Base-by-base conservation (phyloP, 2,329 filamentous ascomycete species). In the Curvularia hawaiiensis region DNA sequence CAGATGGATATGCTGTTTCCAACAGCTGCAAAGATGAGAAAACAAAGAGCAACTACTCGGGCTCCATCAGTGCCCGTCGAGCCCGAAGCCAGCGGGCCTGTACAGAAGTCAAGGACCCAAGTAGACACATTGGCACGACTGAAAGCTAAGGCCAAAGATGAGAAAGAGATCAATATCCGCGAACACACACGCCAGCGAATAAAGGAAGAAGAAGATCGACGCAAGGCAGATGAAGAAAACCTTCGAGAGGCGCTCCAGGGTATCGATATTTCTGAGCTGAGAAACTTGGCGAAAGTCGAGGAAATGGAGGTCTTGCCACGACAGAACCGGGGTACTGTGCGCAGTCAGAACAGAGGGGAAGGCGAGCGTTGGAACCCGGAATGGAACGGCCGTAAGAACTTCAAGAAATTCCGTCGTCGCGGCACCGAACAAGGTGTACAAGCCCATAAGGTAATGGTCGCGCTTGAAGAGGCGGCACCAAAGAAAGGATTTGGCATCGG, bases 311-410 rank as follows among this genome's bases (percentile, higher is more conserved):
- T 97, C 0, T 83, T 81, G 24, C 69, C 73, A 0, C 68, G 69
- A 60, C 61, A 65, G 63, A 67, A 67, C 50, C 60, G 68, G 53
- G 55, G 64, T 22, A 58, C 35, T 26, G 59, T 63, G 68, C 58
- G 52, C 22, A 59, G 49, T n/a, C 60, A 52, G 22, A 45, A 20
- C 28, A 63, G 77, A 51, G 74, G 70, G 18, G 72, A 78, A n/a
- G 77, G 82, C 18, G 85, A 88, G 5, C 83, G 91, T 40, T 97
- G 94, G 93, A 86, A 97, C 64, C 87, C 91, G 0, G 83, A 83
- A 39, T 99, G 95, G 95, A 96, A 97, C 72, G 95, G 94, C 0
- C 84, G 94, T 43, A 94, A 92, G 76, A 98, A 99, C 71, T 99
- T 97, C 79, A 99, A 99, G 75, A 90, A 87, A 67, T 99, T 99